Evolutionary conservation across 495 filamentous ascomycete genomes (phyloP), one percentile per base, ranked within the genome.

Genomic region (Diplogelasinospora grovesii): DNA sequence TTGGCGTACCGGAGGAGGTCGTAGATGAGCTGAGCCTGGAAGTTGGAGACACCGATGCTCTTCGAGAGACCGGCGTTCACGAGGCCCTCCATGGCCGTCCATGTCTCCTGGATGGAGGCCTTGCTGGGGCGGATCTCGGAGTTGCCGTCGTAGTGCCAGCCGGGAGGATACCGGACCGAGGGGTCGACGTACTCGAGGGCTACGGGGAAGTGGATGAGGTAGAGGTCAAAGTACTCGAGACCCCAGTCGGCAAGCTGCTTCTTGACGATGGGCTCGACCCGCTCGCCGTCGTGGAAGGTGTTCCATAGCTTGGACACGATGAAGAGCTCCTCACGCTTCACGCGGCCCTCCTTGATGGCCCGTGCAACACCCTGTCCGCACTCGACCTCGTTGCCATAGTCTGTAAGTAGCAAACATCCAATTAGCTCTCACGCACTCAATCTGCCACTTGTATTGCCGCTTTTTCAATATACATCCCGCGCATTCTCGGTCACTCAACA

Each of bases 271-370:
- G 81, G 80, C 66, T 81, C 79, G 43, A 89, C 85, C 45, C 71
- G 71, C 45, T 85, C 75, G 42, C 63, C 70, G 35, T 86, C 82
- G 68, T 89, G 85, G 75, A 86, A 92, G 57, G 76, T 79, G 71
- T 89, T 89, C 88, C 88, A 95, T 37, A 95, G 79, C 71, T 95
- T 95, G 54, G 83, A 86, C 40, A 87, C 85, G 57, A 95, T 77
- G 77, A 95, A 95, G 63, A 93, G 82, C 22, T 95, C 86, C 59
- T 80, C 74, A 43, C 88, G 83, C 68, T 81, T 89, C 52, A 92
- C 86, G 35, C 93, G 57, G 25, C 86, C 86, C 9, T 95, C 87
- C 46, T 81, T 74, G 64, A 95, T 89, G 50, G 88, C 88, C 53
- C 85, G 85, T 36, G 77, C 78, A n/a, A 95, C 75, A 44, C 88